A percentile compares a stretch with the other conserved stretches of the same genome.
Conservation (phyloP, 163 green algal species). For the Chlorella variabilis region DNA sequence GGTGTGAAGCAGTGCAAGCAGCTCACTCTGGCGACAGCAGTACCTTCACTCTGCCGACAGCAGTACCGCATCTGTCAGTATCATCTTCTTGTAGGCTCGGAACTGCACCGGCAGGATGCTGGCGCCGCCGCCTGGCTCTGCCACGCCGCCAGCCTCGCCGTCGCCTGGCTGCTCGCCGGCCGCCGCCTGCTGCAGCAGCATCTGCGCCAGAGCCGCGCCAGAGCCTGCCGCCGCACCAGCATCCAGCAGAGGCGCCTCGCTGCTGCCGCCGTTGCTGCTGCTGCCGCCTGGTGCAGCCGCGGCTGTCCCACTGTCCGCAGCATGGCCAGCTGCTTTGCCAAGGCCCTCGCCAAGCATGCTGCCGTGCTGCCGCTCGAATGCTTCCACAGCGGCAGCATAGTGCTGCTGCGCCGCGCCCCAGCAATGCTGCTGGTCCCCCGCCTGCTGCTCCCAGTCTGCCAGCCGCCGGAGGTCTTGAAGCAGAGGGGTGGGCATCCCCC, state of each 20-base stretch:
- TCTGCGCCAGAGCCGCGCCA: neutral
- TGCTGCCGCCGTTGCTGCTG: neutral
- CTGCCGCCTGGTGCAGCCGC: neutral
- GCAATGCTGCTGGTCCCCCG: neutral
- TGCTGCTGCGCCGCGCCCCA: conserved; percentile 3
- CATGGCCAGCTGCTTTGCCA: neutral
- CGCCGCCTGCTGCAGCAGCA: neutral
- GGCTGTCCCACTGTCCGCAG: neutral
- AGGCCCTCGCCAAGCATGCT: neutral
- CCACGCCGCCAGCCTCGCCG: neutral
- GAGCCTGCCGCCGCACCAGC: conserved; percentile 16
- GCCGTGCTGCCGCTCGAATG: conserved; percentile 2
- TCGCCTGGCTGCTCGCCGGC: neutral
- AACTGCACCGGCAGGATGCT: conserved; percentile 95
- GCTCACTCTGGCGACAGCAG: too few species aligned
- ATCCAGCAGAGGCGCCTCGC: neutral
- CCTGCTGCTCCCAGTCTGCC: conserved; percentile 8
- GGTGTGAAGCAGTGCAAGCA: too few species aligned
- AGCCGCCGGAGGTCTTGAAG: conserved; percentile 40
- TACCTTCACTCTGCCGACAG: neutral
- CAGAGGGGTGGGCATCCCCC: conserved; percentile 29
- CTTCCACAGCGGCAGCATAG: conserved; percentile 2
- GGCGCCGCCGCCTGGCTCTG: conserved; percentile 44
- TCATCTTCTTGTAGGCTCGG: conserved; percentile 91
- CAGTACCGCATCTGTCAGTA: conserved; percentile 44